phyloP scores from a whole-genome alignment of 83 land plant species.

The Diphasiastrum complanatum region DNA sequence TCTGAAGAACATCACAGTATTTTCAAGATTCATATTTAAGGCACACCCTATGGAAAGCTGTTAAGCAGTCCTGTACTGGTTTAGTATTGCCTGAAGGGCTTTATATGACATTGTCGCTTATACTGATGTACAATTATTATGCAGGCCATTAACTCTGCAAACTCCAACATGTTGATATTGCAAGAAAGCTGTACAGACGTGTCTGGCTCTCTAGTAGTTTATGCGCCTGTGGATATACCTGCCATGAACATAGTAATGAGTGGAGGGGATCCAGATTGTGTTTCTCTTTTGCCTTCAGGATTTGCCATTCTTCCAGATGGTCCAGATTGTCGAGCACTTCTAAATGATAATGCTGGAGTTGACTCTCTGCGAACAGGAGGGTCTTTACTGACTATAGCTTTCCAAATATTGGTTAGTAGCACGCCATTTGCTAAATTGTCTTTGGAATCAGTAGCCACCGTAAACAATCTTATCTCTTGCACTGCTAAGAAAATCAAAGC shows the following conservation, averaged over 20 bases:
- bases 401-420: constrained; percentile 34
- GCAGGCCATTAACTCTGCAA: constrained; percentile 37
- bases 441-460: constrained; percentile 35
- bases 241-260: constrained; percentile 55
- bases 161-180: constrained; percentile 58
- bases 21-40: no score
- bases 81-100: no score
- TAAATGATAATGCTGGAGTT: not conserved
- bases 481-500: constrained; percentile 31
- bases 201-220: constrained; percentile 45
- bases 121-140: not conserved
- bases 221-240: constrained; percentile 53
- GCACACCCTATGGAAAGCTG: no score
- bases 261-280: constrained; percentile 50
- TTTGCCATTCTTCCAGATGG: constrained; percentile 60
- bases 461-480: constrained; percentile 37
- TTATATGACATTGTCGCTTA: not conserved
- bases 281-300: constrained; percentile 58
- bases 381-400: constrained; percentile 36
- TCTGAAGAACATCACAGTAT: no score
- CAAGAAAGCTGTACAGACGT: constrained; percentile 58
- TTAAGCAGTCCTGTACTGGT: not conserved
- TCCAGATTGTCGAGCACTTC: constrained; percentile 8
- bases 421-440: constrained; percentile 27
- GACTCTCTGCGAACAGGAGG: constrained; percentile 12